Conservation (phyloP, 176 grass and related monocot species). For the Olyra latifolia region DNA sequence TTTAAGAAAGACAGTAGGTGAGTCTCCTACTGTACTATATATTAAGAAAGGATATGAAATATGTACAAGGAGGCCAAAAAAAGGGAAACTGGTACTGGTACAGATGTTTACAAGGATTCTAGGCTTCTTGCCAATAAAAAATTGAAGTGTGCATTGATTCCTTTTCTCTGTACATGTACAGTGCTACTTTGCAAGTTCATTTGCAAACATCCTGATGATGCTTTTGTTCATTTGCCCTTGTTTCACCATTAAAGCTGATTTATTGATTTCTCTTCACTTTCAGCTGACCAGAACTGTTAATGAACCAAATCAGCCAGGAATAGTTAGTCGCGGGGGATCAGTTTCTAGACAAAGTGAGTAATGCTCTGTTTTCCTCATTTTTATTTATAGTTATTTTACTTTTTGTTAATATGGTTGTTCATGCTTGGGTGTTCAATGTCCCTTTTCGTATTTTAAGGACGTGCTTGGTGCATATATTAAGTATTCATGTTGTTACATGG, state of each 20-base stretch:
- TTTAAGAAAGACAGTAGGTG: no score
- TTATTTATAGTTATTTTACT: conserved; percentile 8
- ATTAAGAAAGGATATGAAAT: no score
- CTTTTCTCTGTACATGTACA: no score
- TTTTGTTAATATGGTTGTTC: conserved; percentile 13
- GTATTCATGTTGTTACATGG: neutral
- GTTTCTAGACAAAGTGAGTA: conserved; percentile 68
- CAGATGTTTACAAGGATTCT: no score
- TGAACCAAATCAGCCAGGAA: conserved; percentile 41
- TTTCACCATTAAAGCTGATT: neutral
- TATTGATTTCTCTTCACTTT: conserved; percentile 31
- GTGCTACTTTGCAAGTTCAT: no score
- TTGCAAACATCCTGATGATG: no score
- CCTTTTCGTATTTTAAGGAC: neutral
- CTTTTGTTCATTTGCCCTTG: neutral
- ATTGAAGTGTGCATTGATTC: no score
- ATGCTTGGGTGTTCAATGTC: neutral
- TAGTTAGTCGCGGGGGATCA: conserved; percentile 49
- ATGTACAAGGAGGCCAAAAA: no score
- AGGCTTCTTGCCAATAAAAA: no score
- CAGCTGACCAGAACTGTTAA: conserved; percentile 53
- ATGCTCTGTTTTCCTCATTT: conserved; percentile 12
- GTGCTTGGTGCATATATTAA: neutral
- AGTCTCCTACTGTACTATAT: no score
- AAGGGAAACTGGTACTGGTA: no score